A percentile compares a stretch with the other conserved stretches of the same genome.
Conservation (phyloP, 352 stramenopile species). For the Hyaloperonospora arabidopsidis region DNA sequence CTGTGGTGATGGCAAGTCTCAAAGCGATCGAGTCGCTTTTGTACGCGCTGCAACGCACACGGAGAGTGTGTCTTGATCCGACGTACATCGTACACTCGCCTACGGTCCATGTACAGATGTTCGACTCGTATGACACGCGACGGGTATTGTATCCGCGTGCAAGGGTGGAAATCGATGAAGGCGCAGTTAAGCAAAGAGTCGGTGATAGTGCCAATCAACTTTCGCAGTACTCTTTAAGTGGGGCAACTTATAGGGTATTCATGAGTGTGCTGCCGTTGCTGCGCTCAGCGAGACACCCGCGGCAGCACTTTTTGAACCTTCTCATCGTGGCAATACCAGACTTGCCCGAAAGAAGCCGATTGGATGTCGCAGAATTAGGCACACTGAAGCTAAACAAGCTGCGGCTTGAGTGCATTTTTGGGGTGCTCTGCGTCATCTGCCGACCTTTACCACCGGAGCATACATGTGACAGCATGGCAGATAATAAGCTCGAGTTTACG, state of each 20-base stretch:
- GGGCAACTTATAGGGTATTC: slow-evolving; percentile 36
- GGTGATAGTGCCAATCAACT: slow-evolving; percentile 1
- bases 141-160: slow-evolving; percentile 31
- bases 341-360: slow-evolving; percentile 22
- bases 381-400: slow-evolving; percentile 30
- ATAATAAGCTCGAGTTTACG: slow-evolving; percentile 20
- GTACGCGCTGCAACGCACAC: slow-evolving; percentile 30
- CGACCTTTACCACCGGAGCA: slow-evolving; percentile 12
- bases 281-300: slow-evolving; percentile 34
- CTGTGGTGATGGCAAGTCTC: slow-evolving; percentile 51
- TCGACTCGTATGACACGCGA: slow-evolving; percentile 28
- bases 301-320: slow-evolving; percentile 54
- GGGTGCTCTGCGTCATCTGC: slow-evolving; percentile 31
- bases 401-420: slow-evolving; percentile 37
- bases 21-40: slow-evolving; percentile 58
- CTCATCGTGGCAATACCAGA: slow-evolving; percentile 29
- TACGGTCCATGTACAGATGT: slow-evolving; percentile 13
- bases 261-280: slow-evolving; percentile 46
- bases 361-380: neutral
- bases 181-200: neutral
- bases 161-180: slow-evolving; percentile 10
- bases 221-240: slow-evolving; percentile 35
- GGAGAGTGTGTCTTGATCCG: slow-evolving; percentile 34
- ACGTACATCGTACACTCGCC: slow-evolving; percentile 34
- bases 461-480: slow-evolving; percentile 6